Evolutionary conservation across 2,329 filamentous ascomycete genomes (phyloP), one percentile per base, ranked within the genome.

Genomic region (Neoarthrinium moseri): DNA sequence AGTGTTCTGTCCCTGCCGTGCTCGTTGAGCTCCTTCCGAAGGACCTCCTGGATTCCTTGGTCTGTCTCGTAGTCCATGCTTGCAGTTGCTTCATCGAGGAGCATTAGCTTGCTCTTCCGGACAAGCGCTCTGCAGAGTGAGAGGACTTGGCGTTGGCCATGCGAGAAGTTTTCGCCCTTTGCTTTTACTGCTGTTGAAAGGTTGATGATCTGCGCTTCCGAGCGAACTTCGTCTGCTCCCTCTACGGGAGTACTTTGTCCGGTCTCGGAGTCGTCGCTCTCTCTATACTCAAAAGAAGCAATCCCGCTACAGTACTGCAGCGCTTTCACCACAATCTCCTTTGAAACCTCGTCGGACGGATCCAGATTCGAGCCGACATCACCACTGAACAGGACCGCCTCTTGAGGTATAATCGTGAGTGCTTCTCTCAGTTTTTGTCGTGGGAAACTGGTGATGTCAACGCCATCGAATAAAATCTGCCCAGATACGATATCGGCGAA

Each of bases 221-320:
- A 15, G 39, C 11, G 29, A 6, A 30, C 26, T 15, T 29, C 33
- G 23, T 24, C 35, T 21, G 43, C 42, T 21, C 26, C 23, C 3
- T 39, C 35, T 18, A 37, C 21, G 4, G 24, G 51, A 1, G 37
- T 23, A 11, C 20, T 39, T 26, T 62, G 56, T 1, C 58, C 57
- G 13, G 61, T 33, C 6, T 44, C 49, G 15, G 30, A 17, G 3
- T 47, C 52, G 10, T 40, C 50, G 40, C 57, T 48, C 17, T 56
- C 52, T 35, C 58, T 54, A 47, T 56, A 56, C 29, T 62, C 53
- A 49, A 64, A 64, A 7, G 60, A 77, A 3, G 75, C 77, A 38
- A 84, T 74, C 13, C 83, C 74, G 55, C 79, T 75, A 52, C 85
- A 86, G 35, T 83, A 78, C 23, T 78, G 72, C 4, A 89, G 69